Evolutionary conservation across 2,329 filamentous ascomycete species (phyloP).

Genomic region (Botrytis cinerea): DNA sequence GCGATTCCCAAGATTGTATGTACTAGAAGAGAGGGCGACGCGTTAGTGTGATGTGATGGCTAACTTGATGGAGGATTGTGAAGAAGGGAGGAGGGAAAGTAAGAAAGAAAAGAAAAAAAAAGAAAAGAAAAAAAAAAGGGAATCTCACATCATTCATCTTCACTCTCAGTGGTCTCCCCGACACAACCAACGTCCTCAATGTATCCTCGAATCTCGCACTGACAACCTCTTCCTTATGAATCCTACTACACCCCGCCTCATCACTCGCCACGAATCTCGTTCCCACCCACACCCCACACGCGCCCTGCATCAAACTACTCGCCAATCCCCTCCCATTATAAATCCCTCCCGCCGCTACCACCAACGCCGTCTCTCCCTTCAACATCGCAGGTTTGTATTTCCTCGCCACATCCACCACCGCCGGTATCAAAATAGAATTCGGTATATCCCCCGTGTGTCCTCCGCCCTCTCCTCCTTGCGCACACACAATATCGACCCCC

Average conservation of each 20-base stretch:
- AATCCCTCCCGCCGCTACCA: constrained; percentile 88
- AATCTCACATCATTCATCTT: constrained; percentile 58
- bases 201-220: constrained; percentile 79
- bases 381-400: constrained; percentile 60
- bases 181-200: constrained; percentile 77
- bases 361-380: constrained; percentile 69
- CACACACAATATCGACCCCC: constrained; percentile 87
- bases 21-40: constrained; percentile 56
- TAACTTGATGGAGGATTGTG: neutral
- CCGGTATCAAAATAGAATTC: constrained; percentile 82
- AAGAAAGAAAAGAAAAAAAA: neutral
- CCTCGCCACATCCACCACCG: constrained; percentile 80
- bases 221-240: constrained; percentile 85
- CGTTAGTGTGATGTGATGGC: neutral
- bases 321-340: constrained; percentile 81
- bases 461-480: constrained; percentile 90
- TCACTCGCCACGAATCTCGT: constrained; percentile 84
- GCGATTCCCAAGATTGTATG: constrained; percentile 75
- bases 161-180: constrained; percentile 78
- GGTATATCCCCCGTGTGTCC: constrained; percentile 90
- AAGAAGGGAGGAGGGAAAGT: neutral
- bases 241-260: constrained; percentile 77
- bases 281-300: constrained; percentile 88
- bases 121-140: neutral
- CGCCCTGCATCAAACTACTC: constrained; percentile 82